Evolutionary conservation across 148 eudicot species (phyloP).

Genomic region (Fagopyrum tataricum): DNA sequence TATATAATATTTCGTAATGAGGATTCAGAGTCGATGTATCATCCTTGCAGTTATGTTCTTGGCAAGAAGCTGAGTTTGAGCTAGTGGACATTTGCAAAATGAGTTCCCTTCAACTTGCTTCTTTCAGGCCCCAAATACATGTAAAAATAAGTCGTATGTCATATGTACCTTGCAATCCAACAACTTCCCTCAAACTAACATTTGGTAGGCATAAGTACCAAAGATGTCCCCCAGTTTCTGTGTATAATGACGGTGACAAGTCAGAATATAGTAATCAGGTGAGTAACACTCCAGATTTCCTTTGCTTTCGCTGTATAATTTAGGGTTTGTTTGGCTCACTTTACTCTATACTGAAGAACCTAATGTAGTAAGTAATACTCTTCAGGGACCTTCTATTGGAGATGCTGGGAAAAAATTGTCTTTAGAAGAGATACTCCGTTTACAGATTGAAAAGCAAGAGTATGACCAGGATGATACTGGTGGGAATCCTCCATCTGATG

Average conservation of each 20-base stretch:
- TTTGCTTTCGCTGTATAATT: no score
- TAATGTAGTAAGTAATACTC: slow-evolving; percentile 27
- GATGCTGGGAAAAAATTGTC: slow-evolving; percentile 53
- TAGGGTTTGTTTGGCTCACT: not conserved
- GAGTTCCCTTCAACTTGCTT: slow-evolving; percentile 41
- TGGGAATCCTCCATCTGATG: not conserved
- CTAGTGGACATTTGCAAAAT: slow-evolving; percentile 16
- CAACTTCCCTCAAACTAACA: slow-evolving; percentile 16
- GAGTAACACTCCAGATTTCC: slow-evolving; percentile 4
- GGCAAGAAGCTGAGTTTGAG: not conserved
- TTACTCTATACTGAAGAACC: not conserved
- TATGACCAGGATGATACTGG: slow-evolving; percentile 56
- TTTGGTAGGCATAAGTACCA: slow-evolving; percentile 15
- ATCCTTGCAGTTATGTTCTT: slow-evolving; percentile 11
- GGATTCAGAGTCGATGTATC: not conserved
- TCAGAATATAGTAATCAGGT: slow-evolving; percentile 40
- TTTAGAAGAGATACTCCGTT: slow-evolving; percentile 53
- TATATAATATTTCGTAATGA: no score
- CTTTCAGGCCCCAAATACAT: slow-evolving; percentile 24
- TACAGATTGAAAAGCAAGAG: slow-evolving; percentile 58
- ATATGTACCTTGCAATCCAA: slow-evolving; percentile 16
- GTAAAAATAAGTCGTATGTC: slow-evolving; percentile 7
- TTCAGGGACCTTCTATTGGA: slow-evolving; percentile 48
- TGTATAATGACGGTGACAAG: slow-evolving; percentile 37
- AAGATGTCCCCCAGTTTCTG: slow-evolving; percentile 29